Evolutionary conservation across 2,329 filamentous ascomycete species (phyloP).

Genomic region (Trichoderma gracile): DNA sequence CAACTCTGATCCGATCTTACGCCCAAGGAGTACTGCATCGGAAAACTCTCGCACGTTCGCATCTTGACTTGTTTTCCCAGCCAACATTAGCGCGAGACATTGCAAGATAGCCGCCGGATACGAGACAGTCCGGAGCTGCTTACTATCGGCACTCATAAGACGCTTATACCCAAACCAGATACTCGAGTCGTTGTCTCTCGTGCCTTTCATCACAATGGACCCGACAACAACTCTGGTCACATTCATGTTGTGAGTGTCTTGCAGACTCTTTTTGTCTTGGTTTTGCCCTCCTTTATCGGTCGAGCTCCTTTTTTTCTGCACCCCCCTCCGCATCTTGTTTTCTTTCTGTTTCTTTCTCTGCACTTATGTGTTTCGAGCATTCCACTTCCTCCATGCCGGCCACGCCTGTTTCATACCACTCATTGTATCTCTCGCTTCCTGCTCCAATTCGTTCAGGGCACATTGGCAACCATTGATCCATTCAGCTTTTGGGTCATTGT

Average conservation of each 20-base stretch:
- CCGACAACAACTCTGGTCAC: constrained; percentile 67
- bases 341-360: neutral
- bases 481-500: neutral
- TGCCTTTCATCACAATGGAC: constrained; percentile 48
- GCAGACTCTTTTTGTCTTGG: constrained; percentile 22
- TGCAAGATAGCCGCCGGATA: constrained; percentile 17
- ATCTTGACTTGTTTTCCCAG: neutral
- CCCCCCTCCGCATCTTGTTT: neutral
- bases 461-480: neutral
- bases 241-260: constrained; percentile 63
- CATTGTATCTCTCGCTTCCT: constrained; percentile 20
- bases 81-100: constrained; percentile 9
- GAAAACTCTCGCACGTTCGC: neutral
- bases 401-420: neutral
- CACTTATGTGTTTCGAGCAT: neutral
- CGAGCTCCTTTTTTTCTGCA: constrained; percentile 29
- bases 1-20: constrained; percentile 8
- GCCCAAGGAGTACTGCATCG: constrained; percentile 10
- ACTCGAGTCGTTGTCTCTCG: neutral
- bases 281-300: constrained; percentile 29
- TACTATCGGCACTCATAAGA: constrained; percentile 16
- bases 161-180: neutral
- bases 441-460: neutral
- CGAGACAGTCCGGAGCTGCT: neutral
- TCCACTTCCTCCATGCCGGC: constrained; percentile 4